Evolutionary conservation across 257 asterid species (phyloP).

Genomic region (Euphrasia confusa): DNA sequence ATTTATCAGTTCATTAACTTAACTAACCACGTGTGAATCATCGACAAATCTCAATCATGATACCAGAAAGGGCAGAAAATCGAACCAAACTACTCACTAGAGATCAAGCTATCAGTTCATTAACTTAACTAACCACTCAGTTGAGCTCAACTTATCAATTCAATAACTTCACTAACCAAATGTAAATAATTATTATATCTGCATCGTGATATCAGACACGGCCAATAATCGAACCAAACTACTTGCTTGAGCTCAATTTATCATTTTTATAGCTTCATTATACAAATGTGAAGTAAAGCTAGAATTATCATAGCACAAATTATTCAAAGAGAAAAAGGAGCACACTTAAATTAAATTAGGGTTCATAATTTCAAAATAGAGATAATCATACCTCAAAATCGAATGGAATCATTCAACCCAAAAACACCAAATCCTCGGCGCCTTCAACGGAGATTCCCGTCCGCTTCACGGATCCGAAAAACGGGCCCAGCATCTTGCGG

Average conservation of each 20-base stretch:
- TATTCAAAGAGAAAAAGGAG: neutral
- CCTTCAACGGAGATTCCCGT: slow-evolving; percentile 55
- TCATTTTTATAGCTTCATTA: no score
- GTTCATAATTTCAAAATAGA: slow-evolving; percentile 3
- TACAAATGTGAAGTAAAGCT: neutral
- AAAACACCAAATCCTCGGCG: slow-evolving; percentile 43
- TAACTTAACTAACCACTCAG: no score
- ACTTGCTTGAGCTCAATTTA: no score
- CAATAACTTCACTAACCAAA: neutral
- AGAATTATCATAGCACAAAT: neutral
- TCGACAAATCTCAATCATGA: no score
- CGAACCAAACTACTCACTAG: no score
- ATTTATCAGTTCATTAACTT: neutral
- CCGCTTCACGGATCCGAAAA: slow-evolving; percentile 49
- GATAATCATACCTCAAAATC: slow-evolving; percentile 8
- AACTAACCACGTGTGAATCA: neutral
- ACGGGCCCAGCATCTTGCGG: slow-evolving; percentile 52
- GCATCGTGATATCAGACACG: no score
- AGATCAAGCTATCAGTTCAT: no score
- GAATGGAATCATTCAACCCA: slow-evolving; percentile 28
- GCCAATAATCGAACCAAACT: no score
- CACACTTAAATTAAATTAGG: slow-evolving; percentile 5
- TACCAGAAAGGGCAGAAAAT: no score
- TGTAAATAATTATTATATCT: no score
- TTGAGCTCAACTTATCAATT: neutral